Percentiles rank a stretch among this genome's conserved stretches.
Conservation (phyloP, 78 protist species). For the Monocercomonoides exilis region DNA sequence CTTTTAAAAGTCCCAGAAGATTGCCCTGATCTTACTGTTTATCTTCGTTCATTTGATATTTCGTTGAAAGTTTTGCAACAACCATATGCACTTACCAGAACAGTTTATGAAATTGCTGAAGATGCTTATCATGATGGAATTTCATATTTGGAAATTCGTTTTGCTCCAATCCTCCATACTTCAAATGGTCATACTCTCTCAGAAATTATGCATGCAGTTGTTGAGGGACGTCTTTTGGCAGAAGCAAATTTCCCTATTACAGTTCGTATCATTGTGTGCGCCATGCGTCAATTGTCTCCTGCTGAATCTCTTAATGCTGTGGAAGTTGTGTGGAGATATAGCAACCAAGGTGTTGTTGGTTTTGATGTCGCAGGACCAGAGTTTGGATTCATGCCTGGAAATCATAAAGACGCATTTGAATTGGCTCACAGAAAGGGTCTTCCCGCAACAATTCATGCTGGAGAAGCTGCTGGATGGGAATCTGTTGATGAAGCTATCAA, state of each 20-base stretch:
- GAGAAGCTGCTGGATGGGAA: constrained; percentile 57
- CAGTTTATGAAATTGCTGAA: constrained; percentile 49
- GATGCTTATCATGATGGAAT: constrained; percentile 57
- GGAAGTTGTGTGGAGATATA: constrained; percentile 58
- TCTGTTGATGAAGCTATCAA: constrained; percentile 50
- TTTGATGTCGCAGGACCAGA: constrained; percentile 76
- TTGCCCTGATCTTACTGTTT: constrained; percentile 25
- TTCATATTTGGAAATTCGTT: constrained; percentile 61
- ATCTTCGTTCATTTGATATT: constrained; percentile 35
- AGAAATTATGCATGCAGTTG: constrained; percentile 54
- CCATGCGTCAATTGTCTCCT: constrained; percentile 44
- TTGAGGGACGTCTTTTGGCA: constrained; percentile 48
- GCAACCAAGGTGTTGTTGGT: constrained; percentile 45
- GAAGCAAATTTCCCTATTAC: constrained; percentile 22
- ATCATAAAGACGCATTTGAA: constrained; percentile 47
- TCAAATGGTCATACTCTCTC: constrained; percentile 36
- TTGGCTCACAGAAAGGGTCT: constrained; percentile 33
- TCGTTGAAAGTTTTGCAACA: constrained; percentile 27
- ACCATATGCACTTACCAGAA: constrained; percentile 46
- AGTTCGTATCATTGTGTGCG: constrained; percentile 66
- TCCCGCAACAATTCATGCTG: constrained; percentile 55
- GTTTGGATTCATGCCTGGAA: constrained; percentile 35
- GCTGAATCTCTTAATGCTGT: constrained; percentile 26
- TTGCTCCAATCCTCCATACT: constrained; percentile 63
- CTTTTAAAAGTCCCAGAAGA: constrained; percentile 18